Conservation (phyloP, 164 flowering plant genomes). For the Aristolochia contorta region DNA sequence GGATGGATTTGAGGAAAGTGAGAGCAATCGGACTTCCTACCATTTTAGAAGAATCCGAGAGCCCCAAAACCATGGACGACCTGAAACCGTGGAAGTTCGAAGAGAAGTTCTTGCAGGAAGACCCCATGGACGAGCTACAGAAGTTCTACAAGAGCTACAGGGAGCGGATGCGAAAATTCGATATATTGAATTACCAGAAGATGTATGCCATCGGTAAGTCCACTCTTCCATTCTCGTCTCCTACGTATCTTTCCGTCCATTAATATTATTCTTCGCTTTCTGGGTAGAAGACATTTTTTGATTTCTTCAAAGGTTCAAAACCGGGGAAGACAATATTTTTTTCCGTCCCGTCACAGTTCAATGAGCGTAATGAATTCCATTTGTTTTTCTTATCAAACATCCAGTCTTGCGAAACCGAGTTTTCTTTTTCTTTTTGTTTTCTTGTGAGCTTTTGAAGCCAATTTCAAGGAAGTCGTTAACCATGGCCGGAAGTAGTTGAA, state of each 20-base stretch:
- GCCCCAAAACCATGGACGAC: slow-evolving; percentile 58
- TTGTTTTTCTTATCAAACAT: too few relatives aligned
- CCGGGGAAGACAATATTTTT: too few relatives aligned
- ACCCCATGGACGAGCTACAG: slow-evolving; percentile 53
- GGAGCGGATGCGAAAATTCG: slow-evolving; percentile 85
- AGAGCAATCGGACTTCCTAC: slow-evolving; percentile 86
- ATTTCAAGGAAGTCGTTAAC: too few relatives aligned
- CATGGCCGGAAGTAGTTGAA: too few relatives aligned
- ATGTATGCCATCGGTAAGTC: slow-evolving; percentile 80
- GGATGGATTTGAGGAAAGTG: slow-evolving; percentile 69
- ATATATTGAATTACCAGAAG: slow-evolving; percentile 92
- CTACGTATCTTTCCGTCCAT: background rate
- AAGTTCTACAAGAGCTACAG: slow-evolving; percentile 71
- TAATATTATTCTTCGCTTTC: too few relatives aligned
- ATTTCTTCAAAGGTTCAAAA: too few relatives aligned
- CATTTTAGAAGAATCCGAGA: slow-evolving; percentile 79
- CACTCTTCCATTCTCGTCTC: background rate
- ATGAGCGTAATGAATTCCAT: too few relatives aligned
- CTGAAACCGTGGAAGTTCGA: slow-evolving; percentile 87
- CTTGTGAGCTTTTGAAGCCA: too few relatives aligned
- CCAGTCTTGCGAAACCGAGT: too few relatives aligned
- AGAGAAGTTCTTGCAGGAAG: slow-evolving; percentile 53
- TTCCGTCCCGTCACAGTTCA: too few relatives aligned
- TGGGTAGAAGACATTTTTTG: too few relatives aligned
- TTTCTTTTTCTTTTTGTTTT: too few relatives aligned